Conservation (phyloP, 140 eudicot species). For the Senecio squalidus region DNA sequence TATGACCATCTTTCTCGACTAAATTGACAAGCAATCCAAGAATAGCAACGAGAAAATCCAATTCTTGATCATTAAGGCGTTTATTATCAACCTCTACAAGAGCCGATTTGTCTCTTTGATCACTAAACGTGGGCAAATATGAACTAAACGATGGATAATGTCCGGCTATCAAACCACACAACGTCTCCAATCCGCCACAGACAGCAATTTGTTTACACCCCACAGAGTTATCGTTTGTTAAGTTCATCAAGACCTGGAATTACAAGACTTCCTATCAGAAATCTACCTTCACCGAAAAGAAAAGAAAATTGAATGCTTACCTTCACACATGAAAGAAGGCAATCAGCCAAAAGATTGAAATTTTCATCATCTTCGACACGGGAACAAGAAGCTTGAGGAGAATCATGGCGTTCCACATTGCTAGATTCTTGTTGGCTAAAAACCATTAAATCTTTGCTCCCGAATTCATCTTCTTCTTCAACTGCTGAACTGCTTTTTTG, state of each 20-base stretch:
- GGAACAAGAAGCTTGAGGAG: slow-evolving; percentile 56
- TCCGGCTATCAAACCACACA: slow-evolving; percentile 68
- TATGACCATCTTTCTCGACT: slow-evolving; percentile 79
- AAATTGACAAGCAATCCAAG: slow-evolving; percentile 89
- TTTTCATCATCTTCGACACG: slow-evolving; percentile 43
- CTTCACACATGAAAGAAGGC: slow-evolving; percentile 81
- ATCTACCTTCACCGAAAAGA: no score
- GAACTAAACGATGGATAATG: slow-evolving; percentile 75
- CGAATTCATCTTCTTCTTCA: slow-evolving; percentile 31
- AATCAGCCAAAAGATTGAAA: slow-evolving; percentile 63
- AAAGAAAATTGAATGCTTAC: slow-evolving; percentile 24
- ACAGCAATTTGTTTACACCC: slow-evolving; percentile 98
- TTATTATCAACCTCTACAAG: slow-evolving; percentile 27
- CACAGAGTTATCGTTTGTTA: slow-evolving; percentile 75
- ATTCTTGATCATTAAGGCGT: slow-evolving; percentile 73
- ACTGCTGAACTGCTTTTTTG: slow-evolving; percentile 34
- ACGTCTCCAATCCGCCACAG: slow-evolving; percentile 82
- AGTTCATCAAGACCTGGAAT: slow-evolving; percentile 94
- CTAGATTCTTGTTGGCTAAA: slow-evolving; percentile 52
- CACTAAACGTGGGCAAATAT: slow-evolving; percentile 28
- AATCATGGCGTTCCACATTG: slow-evolving; percentile 32
- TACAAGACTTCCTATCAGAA: neutral
- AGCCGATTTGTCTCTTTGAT: slow-evolving; percentile 32
- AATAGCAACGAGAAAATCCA: slow-evolving; percentile 87
- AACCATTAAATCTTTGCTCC: slow-evolving; percentile 20